phyloP scores from a whole-genome alignment of 1,139 yeast genomes.

The Taphrina betulina region DNA sequence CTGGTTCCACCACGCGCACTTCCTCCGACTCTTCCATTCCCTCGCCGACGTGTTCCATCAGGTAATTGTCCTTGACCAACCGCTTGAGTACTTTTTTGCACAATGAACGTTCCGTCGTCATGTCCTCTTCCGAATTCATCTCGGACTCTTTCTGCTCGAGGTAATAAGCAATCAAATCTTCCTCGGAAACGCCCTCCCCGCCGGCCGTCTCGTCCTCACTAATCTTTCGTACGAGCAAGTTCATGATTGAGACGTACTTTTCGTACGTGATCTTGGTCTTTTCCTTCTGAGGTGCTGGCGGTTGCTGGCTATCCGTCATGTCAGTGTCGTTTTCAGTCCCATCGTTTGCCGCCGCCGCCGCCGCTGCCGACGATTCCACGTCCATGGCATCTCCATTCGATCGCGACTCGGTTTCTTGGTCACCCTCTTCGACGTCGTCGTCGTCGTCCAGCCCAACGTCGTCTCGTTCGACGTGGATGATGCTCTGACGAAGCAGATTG shows the following conservation, averaged over 20 bases:
- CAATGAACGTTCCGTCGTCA: conserved; percentile 65
- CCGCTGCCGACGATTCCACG: conserved; percentile 15
- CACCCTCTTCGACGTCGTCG: conserved; percentile 41
- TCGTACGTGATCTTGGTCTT: conserved; percentile 73
- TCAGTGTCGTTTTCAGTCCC: conserved; percentile 32
- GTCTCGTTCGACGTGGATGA: conserved; percentile 90
- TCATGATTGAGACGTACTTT: conserved; percentile 80
- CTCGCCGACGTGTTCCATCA: conserved; percentile 71
- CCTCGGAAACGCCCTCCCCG: conserved; percentile 68
- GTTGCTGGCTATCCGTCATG: conserved; percentile 32
- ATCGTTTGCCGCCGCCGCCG: conserved; percentile 36
- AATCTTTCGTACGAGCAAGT: conserved; percentile 69
- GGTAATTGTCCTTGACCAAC: conserved; percentile 78
- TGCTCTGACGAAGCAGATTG: conserved; percentile 82
- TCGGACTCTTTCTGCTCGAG: conserved; percentile 71
- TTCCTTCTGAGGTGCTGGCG: conserved; percentile 39
- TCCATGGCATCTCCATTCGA: conserved; percentile 17
- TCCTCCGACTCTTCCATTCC: conserved; percentile 27
- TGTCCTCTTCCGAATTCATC: conserved; percentile 67
- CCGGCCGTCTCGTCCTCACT: conserved; percentile 55
- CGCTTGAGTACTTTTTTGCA: conserved; percentile 79
- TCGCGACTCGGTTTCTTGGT: no score
- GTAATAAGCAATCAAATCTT: conserved; percentile 75
- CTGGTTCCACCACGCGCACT: conserved; percentile 12
- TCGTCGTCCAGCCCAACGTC: conserved; percentile 83